A percentile compares a stretch with the other conserved stretches of the same genome.
Evolutionary conservation across 2,329 filamentous ascomycete species (phyloP).

Genomic region (Thelonectria discophora): DNA sequence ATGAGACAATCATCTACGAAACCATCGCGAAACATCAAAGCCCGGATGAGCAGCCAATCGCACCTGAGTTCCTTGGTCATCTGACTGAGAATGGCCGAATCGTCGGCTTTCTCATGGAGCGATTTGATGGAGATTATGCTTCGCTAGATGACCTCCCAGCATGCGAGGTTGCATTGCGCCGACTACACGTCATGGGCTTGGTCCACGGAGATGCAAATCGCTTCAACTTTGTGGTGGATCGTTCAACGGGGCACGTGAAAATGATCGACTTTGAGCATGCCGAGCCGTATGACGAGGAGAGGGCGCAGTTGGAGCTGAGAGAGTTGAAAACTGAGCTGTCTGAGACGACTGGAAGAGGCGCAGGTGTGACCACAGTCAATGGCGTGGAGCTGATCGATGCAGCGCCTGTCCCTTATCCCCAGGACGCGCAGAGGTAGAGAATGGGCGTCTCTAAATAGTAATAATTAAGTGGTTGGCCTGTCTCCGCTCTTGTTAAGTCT

Average conservation of each 20-base stretch:
- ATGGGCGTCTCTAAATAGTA: not conserved
- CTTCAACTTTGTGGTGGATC: conserved; percentile 29
- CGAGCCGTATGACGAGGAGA: conserved; percentile 16
- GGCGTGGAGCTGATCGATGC: conserved; percentile 1
- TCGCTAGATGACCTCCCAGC: conserved; percentile 29
- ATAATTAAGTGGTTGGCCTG: not conserved
- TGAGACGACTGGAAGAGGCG: conserved; percentile 8
- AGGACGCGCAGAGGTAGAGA: not conserved
- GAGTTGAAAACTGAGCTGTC: conserved; percentile 3
- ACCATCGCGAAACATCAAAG: not conserved
- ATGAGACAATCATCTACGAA: not conserved
- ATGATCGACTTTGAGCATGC: conserved; percentile 32
- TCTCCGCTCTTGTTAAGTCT: not conserved
- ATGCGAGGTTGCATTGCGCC: conserved; percentile 33
- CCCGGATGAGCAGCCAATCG: not conserved
- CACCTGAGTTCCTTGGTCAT: not conserved
- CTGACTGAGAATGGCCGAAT: conserved; percentile 36
- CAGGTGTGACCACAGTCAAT: not conserved
- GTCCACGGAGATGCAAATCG: conserved; percentile 31
- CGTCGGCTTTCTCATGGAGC: conserved; percentile 39
- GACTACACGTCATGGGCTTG: conserved; percentile 23
- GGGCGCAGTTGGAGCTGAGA: conserved; percentile 12
- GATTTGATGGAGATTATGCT: conserved; percentile 29
- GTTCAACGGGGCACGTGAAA: conserved; percentile 17
- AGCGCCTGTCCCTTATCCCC: conserved; percentile 1